Base-by-base conservation (phyloP, 768 basidiomycete species). In the Myochromella boudieri region DNA sequence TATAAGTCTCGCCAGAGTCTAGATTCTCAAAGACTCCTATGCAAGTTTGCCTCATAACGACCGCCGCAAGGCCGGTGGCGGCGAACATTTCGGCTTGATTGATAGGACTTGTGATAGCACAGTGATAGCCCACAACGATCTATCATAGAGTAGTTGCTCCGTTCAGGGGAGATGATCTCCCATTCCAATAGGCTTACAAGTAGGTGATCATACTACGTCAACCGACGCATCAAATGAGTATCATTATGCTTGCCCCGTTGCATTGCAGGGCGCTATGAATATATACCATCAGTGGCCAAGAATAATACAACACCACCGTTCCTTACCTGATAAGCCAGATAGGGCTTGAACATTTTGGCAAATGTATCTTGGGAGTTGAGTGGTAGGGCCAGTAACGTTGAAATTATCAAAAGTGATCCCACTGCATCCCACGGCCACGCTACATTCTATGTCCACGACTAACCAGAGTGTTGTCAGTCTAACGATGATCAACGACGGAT, bases 391-490 rank as follows among this genome's bases (percentile, higher is more conserved):
- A 4, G 53, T 47, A 18, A 80, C 63, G 38, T 69, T 56, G 40
- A 77, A 75, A 34, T 68, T 59, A 4, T 58, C 34, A 55, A 80
- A 80, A 0, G 56, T 55, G 18, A 80, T 69, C 38, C 71, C 60
- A 10, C 66, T 61, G 49, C 79, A 80, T n/a, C 70, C 71, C 24
- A 61, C 76, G 1, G 69, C 73, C 0, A 72, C 50, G 52, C 75
- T 78, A 60, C 80, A 80, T 51, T 74, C 71, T 25, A 82, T 63
- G 49, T 76, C 71, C 20, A 79, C 68, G 33, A 78, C 77, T 77
- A 52, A 36, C 15, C 32, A 37, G 12, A 4, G 37, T n/a, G 22
- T 42, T n/a, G 37, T 6, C 25, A 36, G 42, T 37, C 49, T 33
- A 49, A 28, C 24, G 26, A 11, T 18, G 36, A 39, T 29, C 31